phyloP scores from a whole-genome alignment of 331 rosid species.

The Ulmus americana region DNA sequence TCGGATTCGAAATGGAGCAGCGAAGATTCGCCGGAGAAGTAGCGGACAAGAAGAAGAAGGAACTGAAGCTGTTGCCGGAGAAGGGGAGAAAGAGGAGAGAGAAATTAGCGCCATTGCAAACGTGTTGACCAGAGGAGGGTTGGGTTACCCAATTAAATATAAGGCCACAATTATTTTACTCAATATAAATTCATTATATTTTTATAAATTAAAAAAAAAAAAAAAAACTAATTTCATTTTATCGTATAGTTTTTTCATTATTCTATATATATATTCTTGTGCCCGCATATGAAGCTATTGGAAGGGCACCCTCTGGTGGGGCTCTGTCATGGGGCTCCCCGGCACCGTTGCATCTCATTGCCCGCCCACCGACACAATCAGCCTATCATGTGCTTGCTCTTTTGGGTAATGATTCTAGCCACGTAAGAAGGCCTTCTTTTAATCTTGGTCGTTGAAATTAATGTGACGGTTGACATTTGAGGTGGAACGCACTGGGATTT shows the following conservation, averaged over 20 bases:
- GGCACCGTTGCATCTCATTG: conserved; percentile 7
- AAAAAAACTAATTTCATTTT: neutral
- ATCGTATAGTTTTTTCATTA: neutral
- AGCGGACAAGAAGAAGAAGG: conserved; percentile 29
- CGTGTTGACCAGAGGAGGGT: conserved; percentile 49
- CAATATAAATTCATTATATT: neutral
- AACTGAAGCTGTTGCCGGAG: conserved; percentile 20
- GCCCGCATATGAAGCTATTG: neutral
- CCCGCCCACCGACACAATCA: conserved; percentile 5
- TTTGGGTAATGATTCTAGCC: neutral
- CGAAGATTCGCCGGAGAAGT: conserved; percentile 44
- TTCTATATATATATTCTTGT: neutral
- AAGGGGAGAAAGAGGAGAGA: conserved; percentile 38
- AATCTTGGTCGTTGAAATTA: neutral
- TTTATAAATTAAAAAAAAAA: too few species aligned
- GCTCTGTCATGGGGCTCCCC: conserved; percentile 6
- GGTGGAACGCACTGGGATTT: neutral
- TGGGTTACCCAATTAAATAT: conserved; percentile 23
- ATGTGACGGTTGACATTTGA: conserved; percentile 3
- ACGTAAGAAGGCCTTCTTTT: neutral
- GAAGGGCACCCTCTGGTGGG: conserved; percentile 9
- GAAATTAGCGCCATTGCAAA: conserved; percentile 55
- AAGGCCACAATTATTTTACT: neutral
- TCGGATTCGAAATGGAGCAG: conserved; percentile 25
- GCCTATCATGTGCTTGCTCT: conserved; percentile 12